Percentiles rank a stretch among this genome's conserved stretches.
phyloP scores from a whole-genome alignment of 345 rosid genomes.

The Sisymbrium irio region DNA sequence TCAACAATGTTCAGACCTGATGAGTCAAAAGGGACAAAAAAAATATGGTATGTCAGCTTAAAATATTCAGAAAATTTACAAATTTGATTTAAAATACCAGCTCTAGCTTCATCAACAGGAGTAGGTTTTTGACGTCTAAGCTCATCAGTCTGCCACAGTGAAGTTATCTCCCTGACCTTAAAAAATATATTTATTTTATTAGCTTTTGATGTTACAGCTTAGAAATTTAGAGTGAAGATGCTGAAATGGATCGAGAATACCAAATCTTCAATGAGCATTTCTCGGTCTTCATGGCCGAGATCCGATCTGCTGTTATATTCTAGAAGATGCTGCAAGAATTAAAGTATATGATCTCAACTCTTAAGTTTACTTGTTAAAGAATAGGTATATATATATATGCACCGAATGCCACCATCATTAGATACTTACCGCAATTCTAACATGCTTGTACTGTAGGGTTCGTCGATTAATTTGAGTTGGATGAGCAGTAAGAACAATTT shows the following conservation, averaged over 20 bases:
- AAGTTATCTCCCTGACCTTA: constrained; percentile 85
- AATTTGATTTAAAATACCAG: constrained; percentile 47
- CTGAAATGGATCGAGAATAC: constrained; percentile 37
- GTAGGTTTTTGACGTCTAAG: constrained; percentile 94
- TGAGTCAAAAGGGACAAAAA: neutral
- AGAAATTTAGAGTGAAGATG: neutral
- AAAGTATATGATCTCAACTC: neutral
- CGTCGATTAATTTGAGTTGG: constrained; percentile 97
- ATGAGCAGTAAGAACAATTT: constrained; percentile 97
- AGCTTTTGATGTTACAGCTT: neutral
- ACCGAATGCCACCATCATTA: constrained; percentile 12
- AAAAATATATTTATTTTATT: neutral
- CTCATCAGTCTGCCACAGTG: constrained; percentile 97
- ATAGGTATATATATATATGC: neutral
- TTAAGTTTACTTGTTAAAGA: neutral
- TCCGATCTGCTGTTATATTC: constrained; percentile 87
- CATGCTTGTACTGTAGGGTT: constrained; percentile 93
- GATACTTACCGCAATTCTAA: constrained; percentile 81
- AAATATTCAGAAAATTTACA: neutral
- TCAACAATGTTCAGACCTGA: constrained; percentile 93
- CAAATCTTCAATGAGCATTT: constrained; percentile 91
- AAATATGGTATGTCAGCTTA: neutral
- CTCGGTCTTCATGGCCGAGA: constrained; percentile 89
- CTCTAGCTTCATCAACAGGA: constrained; percentile 93
- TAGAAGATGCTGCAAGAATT: constrained; percentile 68